Evolutionary conservation across 2,329 filamentous ascomycete genomes (phyloP), one percentile per base, ranked within the genome.

Genomic region (Talaromyces pinophilus): DNA sequence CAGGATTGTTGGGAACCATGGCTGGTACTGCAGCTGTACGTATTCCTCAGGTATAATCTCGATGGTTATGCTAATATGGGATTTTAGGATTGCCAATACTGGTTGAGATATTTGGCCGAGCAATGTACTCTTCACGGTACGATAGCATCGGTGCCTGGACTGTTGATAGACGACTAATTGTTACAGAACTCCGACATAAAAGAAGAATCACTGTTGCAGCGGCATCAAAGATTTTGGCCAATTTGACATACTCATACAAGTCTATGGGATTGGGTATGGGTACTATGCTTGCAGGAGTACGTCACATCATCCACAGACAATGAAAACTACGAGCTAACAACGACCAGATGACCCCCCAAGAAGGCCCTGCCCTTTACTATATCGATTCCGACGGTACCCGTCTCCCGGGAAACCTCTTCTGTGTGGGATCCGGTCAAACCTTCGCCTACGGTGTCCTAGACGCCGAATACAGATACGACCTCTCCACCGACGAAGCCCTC

Each of bases 231-330:
- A 97, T 99, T 79, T 91, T 99, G 73, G 92, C 95, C 77, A 99
- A 99, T 84, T 85, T 99, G 72, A 93, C 97, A 76, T 99, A 98
- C 86, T 90, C 89, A 74, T 99, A 99, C 88, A 99, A 99, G 85
- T 93, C 93, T 76, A 97, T 96, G 92, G 95, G 95, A 44, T 84
- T 99, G 75, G 96, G 92, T 78, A 99, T 99, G 95, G 95, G 95
- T 73, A 99, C 95, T 76, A 99, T 99, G 95, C 97, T 95, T 81
- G 94, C 95, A 42, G 95, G 95, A 76, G 95, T 99, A 71, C 95
- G 95, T 70, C 88, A 83, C 92, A 92, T 15, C 92, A 30, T 10
- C 15, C 13, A 25, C 6, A 2, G 38, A 30, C 28, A 30, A 30
- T 30, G 28, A 30, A 7, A 33, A 19, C 1, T 6, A 13, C 4